A percentile compares a stretch with the other conserved stretches of the same genome.
These are phyloP conservation scores for Blastocystis hominis DNA, from an alignment of 352 stramenopile species.

Conservation along the genomic window DNA sequence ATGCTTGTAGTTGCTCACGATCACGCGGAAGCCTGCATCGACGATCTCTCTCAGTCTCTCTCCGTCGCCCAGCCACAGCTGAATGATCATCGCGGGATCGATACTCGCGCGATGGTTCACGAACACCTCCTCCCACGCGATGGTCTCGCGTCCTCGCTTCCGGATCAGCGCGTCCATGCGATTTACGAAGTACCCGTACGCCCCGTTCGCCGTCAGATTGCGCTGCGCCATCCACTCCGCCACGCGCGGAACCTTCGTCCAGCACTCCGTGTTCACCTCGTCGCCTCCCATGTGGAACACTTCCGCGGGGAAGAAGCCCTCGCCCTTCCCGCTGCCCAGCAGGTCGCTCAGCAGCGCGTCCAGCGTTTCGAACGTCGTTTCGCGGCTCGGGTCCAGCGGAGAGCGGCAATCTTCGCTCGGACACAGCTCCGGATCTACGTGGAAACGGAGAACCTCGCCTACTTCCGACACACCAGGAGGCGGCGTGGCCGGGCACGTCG, in stretches of 20 bases:
- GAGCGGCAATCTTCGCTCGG: neutral
- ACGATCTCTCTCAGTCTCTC: slow-evolving; percentile 57
- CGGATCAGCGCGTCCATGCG: slow-evolving; percentile 57
- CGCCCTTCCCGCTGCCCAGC: neutral
- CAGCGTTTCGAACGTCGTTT: slow-evolving; percentile 53
- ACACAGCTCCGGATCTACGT: slow-evolving; percentile 41
- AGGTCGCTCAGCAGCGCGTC: slow-evolving; percentile 46
- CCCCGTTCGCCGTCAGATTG: slow-evolving; percentile 60
- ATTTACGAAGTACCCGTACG: slow-evolving; percentile 66
- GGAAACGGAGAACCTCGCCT: neutral
- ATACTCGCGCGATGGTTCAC: slow-evolving; percentile 61
- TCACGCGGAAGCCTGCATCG: slow-evolving; percentile 58
- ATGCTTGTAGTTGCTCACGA: slow-evolving; percentile 59
- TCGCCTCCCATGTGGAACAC: slow-evolving; percentile 60
- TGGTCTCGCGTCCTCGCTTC: slow-evolving; percentile 53
- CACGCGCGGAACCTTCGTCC: slow-evolving; percentile 27
- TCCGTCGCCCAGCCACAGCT: slow-evolving; percentile 62
- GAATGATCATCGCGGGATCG: slow-evolving; percentile 61
- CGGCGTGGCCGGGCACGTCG: slow-evolving; percentile 55
- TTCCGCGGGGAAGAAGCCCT: slow-evolving; percentile 57
- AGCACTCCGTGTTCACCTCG: slow-evolving; percentile 60
- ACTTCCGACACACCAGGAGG: slow-evolving; percentile 45
- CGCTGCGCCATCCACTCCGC: slow-evolving; percentile 60
- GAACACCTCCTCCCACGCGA: slow-evolving; percentile 67
- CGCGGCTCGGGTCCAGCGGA: slow-evolving; percentile 9